phyloP scores from a whole-genome alignment of 768 basidiomycete genomes.

The Amanita muscaria region DNA sequence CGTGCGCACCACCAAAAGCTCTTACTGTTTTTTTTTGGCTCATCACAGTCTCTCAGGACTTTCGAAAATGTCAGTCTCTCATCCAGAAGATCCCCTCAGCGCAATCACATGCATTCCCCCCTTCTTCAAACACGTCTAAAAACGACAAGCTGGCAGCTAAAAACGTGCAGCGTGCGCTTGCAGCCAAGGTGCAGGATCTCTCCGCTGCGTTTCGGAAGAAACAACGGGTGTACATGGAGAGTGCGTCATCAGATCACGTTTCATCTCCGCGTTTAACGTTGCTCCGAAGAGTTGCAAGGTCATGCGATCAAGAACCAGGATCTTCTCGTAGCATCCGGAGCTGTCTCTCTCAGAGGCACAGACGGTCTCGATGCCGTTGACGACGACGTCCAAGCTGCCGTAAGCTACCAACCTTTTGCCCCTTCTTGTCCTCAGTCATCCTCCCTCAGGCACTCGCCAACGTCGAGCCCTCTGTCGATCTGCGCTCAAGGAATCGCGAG shows the following conservation, averaged over 20 bases:
- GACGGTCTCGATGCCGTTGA: conserved; percentile 81
- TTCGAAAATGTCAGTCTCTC: conserved; percentile 51
- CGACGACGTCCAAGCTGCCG: conserved; percentile 84
- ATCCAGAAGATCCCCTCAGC: conserved; percentile 68
- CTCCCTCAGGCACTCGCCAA: conserved; percentile 33
- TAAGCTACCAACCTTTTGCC: conserved; percentile 31
- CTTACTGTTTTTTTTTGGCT: too few species aligned
- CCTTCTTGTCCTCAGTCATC: conserved; percentile 13
- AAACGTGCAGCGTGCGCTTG: conserved; percentile 92
- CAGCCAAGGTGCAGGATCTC: conserved; percentile 92
- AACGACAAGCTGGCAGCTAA: conserved; percentile 62
- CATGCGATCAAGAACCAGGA: conserved; percentile 98
- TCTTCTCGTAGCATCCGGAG: conserved; percentile 82
- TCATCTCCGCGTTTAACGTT: conserved; percentile 10
- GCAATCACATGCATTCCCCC: conserved; percentile 58
- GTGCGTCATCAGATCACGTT: conserved; percentile 43
- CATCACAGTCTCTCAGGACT: conserved; percentile 38
- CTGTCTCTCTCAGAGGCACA: conserved; percentile 70
- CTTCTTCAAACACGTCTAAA: conserved; percentile 30
- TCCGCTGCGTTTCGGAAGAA: conserved; percentile 93
- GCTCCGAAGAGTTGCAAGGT: conserved; percentile 74
- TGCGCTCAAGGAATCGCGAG: conserved; percentile 51
- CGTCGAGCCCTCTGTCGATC: conserved; percentile 29
- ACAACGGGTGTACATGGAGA: conserved; percentile 97
- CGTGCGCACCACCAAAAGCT: conserved; percentile 45